Conservation (phyloP, 257 asterid genomes). For the Haberlea rhodopensis region DNA sequence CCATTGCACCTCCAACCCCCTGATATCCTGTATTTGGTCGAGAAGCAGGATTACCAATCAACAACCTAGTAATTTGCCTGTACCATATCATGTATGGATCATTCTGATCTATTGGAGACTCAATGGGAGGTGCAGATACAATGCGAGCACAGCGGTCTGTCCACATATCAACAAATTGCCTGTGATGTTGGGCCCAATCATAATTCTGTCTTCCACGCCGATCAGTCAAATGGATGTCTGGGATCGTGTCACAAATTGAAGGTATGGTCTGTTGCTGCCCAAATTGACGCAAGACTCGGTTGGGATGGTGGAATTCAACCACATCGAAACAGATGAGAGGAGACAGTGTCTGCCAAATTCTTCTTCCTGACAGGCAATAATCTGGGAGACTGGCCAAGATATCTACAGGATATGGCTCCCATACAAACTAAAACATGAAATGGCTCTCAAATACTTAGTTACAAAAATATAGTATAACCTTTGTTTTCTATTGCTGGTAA, state of each 20-base stretch:
- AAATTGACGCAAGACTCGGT: constrained; percentile 71
- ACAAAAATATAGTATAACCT: constrained; percentile 2
- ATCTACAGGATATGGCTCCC: constrained; percentile 68
- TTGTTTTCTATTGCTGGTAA: not conserved
- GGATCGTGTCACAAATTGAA: constrained; percentile 59
- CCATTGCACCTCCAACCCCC: constrained; percentile 58
- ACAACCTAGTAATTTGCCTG: constrained; percentile 52
- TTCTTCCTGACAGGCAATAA: constrained; percentile 62
- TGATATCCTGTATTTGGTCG: constrained; percentile 55
- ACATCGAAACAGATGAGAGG: constrained; percentile 82
- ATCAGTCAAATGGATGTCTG: constrained; percentile 68
- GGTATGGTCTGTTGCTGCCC: constrained; percentile 70
- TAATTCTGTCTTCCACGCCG: constrained; percentile 81
- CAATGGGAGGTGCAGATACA: constrained; percentile 41
- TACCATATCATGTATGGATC: constrained; percentile 78
- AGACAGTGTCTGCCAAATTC: constrained; percentile 63
- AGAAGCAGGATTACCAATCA: constrained; percentile 73
- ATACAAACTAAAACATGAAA: constrained; percentile 50
- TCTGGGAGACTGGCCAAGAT: constrained; percentile 58
- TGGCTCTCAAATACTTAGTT: constrained; percentile 25
- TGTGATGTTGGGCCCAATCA: constrained; percentile 79
- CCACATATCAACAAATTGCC: constrained; percentile 72
- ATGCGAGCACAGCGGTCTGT: constrained; percentile 44
- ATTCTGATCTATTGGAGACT: constrained; percentile 52
- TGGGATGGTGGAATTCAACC: constrained; percentile 74